phyloP scores from a whole-genome alignment of 2,329 filamentous ascomycete genomes.

The Sphaerulina musiva region DNA sequence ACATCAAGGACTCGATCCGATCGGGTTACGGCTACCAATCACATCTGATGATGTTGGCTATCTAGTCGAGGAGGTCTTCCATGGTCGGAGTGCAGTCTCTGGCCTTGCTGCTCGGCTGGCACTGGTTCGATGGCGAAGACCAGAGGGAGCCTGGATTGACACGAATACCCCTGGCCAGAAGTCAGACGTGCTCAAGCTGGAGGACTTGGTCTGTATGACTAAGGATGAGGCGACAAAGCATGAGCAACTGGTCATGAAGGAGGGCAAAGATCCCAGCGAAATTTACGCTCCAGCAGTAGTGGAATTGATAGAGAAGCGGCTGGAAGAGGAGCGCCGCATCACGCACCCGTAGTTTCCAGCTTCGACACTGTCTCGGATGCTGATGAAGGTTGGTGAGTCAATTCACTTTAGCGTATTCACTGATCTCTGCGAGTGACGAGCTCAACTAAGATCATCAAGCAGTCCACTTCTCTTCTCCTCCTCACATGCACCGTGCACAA shows the following conservation, averaged over 20 bases:
- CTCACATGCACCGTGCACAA: not conserved
- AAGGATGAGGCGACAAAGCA: slow-evolving; percentile 80
- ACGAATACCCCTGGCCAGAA: slow-evolving; percentile 67
- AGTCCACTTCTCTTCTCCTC: not conserved
- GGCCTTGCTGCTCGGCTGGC: slow-evolving; percentile 72
- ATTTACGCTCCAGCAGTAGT: slow-evolving; percentile 67
- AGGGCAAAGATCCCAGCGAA: slow-evolving; percentile 59
- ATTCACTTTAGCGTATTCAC: not conserved
- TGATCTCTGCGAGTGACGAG: not conserved
- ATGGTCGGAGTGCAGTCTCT: slow-evolving; percentile 73
- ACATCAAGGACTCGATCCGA: slow-evolving; percentile 46
- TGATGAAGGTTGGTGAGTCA: not conserved
- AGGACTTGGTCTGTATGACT: slow-evolving; percentile 81
- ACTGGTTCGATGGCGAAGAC: slow-evolving; percentile 73
- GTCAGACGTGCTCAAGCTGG: slow-evolving; percentile 59
- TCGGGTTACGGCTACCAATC: slow-evolving; percentile 73
- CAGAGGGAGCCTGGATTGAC: slow-evolving; percentile 57
- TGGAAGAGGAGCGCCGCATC: slow-evolving; percentile 53
- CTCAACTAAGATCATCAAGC: not conserved
- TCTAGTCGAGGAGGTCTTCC: slow-evolving; percentile 81
- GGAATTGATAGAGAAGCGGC: slow-evolving; percentile 58
- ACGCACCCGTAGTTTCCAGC: not conserved
- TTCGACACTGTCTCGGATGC: not conserved
- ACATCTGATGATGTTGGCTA: slow-evolving; percentile 78
- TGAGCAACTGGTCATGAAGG: slow-evolving; percentile 70